phyloP scores from a whole-genome alignment of 2,329 filamentous ascomycete species.

The Clarireedia hainanense region DNA sequence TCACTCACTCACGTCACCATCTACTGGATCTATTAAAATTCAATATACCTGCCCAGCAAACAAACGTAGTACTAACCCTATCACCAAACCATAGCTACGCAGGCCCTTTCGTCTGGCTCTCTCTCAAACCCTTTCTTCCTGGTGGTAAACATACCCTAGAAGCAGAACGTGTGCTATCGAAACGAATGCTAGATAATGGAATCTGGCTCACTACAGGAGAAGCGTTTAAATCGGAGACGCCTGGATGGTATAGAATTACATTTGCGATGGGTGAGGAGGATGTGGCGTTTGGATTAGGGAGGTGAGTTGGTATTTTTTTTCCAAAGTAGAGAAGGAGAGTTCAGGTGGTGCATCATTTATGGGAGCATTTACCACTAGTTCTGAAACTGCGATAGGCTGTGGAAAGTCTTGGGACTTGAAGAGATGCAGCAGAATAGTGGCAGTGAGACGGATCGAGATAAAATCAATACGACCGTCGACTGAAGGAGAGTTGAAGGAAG shows the following conservation, averaged over 20 bases:
- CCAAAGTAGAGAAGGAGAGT: neutral
- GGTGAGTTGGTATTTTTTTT: neutral
- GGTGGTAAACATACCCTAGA: neutral
- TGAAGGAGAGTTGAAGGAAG: too few species aligned
- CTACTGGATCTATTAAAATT: too few species aligned
- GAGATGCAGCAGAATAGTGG: too few species aligned
- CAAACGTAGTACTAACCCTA: too few species aligned
- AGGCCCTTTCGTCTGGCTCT: conserved; percentile 14
- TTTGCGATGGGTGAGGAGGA: conserved; percentile 10
- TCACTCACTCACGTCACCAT: too few species aligned
- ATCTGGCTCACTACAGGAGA: conserved; percentile 15
- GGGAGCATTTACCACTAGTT: too few species aligned
- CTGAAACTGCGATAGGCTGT: too few species aligned
- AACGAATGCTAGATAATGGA: conserved; percentile 11
- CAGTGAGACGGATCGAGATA: too few species aligned
- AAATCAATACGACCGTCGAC: too few species aligned
- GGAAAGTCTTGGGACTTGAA: too few species aligned
- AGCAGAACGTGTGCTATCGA: conserved; percentile 7
- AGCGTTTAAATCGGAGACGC: conserved; percentile 8
- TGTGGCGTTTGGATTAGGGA: conserved; percentile 11
- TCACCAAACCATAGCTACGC: neutral
- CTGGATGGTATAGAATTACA: conserved; percentile 12
- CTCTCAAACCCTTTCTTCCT: conserved; percentile 8
- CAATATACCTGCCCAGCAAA: too few species aligned
- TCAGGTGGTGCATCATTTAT: neutral